These are phyloP conservation scores for Aspergillus heteromorphus DNA, from an alignment of 495 filamentous ascomycete species.

Conservation along the genomic window DNA sequence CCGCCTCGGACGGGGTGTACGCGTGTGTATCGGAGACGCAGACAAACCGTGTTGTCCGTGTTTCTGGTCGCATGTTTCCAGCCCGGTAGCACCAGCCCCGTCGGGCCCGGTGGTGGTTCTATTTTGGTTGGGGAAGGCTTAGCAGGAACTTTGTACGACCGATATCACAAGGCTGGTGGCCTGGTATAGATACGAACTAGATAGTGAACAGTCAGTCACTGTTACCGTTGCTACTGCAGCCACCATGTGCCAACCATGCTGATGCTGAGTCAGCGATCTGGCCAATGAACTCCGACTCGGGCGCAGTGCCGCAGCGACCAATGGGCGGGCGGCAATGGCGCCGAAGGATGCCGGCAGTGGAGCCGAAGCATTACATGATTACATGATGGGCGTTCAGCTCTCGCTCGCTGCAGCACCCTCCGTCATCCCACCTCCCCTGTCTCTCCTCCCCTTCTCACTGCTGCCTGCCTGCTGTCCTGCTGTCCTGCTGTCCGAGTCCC, in stretches of 20 bases:
- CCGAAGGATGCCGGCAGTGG: not conserved
- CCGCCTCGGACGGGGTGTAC: slow-evolving; percentile 45
- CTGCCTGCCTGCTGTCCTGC: not conserved
- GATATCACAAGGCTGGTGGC: too few species aligned
- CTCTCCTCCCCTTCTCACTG: not conserved
- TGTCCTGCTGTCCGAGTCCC: not conserved
- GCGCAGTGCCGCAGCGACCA: not conserved
- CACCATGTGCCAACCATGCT: not conserved
- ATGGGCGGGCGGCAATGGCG: not conserved
- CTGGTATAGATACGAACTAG: too few species aligned
- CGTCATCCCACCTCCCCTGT: not conserved
- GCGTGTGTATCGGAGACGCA: slow-evolving; percentile 61
- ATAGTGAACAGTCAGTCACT: too few species aligned
- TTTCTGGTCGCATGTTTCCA: slow-evolving; percentile 36
- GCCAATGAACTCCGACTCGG: not conserved
- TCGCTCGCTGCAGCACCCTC: not conserved
- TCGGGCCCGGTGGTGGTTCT: not conserved
- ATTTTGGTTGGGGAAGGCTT: not conserved
- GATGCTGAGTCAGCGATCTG: not conserved
- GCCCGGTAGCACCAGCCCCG: too few species aligned
- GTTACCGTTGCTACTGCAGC: too few species aligned
- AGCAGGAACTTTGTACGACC: too few species aligned
- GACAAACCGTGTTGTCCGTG: slow-evolving; percentile 52
- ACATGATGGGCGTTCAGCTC: not conserved
- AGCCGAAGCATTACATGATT: not conserved